Evolutionary conservation across 805 yeast genomes (phyloP).

Genomic region (Naumovozyma baii): DNA sequence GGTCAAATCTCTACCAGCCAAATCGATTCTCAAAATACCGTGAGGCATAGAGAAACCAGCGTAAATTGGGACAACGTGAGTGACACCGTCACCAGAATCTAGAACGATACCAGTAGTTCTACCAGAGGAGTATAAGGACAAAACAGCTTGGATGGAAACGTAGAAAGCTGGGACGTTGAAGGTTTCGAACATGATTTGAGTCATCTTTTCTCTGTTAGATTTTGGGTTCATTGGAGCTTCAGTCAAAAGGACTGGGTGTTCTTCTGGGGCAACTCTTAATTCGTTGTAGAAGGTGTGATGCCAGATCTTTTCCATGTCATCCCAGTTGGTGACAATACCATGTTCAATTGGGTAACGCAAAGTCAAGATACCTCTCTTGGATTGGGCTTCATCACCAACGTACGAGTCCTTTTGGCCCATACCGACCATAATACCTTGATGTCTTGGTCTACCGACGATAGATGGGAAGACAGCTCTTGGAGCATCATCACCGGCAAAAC

Average conservation of each 20-base stretch:
- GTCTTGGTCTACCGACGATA: slow-evolving; percentile 99
- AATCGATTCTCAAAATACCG: slow-evolving; percentile 96
- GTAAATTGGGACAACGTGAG: slow-evolving; percentile 99
- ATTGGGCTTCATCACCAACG: slow-evolving; percentile 99
- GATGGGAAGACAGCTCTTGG: slow-evolving; percentile 99
- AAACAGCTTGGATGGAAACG: slow-evolving; percentile 97
- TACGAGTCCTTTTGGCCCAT: slow-evolving; percentile 99
- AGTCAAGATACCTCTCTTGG: slow-evolving; percentile 99
- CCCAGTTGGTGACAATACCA: slow-evolving; percentile 99
- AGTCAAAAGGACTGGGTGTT: slow-evolving; percentile 97
- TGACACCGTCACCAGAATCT: slow-evolving; percentile 99
- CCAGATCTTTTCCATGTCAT: slow-evolving; percentile 99
- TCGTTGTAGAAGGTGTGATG: slow-evolving; percentile 99
- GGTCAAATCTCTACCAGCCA: slow-evolving; percentile 99
- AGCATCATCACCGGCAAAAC: slow-evolving; percentile 99
- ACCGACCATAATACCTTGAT: slow-evolving; percentile 99
- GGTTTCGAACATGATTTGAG: slow-evolving; percentile 97
- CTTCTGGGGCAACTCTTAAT: slow-evolving; percentile 99
- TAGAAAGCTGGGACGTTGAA: slow-evolving; percentile 99
- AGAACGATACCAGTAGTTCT: slow-evolving; percentile 99
- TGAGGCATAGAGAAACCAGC: slow-evolving; percentile 99
- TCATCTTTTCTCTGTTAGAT: slow-evolving; percentile 99
- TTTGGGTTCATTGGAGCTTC: slow-evolving; percentile 99
- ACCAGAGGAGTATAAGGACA: slow-evolving; percentile 97
- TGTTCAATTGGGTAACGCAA: slow-evolving; percentile 99